Base-by-base conservation (phyloP, 805 yeast species). In the Ogataea henricii region DNA sequence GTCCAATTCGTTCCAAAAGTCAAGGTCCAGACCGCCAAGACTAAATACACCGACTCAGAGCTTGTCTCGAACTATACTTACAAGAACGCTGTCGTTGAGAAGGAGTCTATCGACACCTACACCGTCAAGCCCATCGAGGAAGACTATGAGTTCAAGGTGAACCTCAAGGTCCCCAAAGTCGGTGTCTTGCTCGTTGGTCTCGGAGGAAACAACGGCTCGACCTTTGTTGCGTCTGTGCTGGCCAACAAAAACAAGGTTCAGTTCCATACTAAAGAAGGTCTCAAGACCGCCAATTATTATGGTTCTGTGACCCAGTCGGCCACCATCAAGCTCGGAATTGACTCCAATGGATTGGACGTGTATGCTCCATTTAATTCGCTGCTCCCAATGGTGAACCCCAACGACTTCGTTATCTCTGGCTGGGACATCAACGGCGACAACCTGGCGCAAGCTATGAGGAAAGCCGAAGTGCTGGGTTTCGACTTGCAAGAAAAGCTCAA, bases 201-300 rank as follows among this genome's bases (percentile, higher is more conserved):
- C 56, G 97, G 97, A 59, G 98, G 98, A 70, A 91, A 91, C 77
- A 91, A 91, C 65, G 98, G 97, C 69, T 79, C 97, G 49, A 91
- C 98, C 12, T 77, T 92, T 55, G 81, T 90, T 46, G 90, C 92
- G 38, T 85, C 97, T 8, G 76, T 84, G 43, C 79, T 87, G 56
- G 96, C 97, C 51, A 91, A 91, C 76, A 89, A 85, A 62, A 77
- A 87, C 66, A 78, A 87, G 53, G 67, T 91, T 54, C 69, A 80
- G 43, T 91, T 91, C 73, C 82, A 87, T 64, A 89, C 87, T 60
- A 90, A 89, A 71, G 83, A 83, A 46, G 96, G 96, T 45, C 76
- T 74, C 21, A 76, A 81, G 40, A 75, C 76, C 54, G 77, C 84
- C 47, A 91, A 90, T 71, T 91, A 89, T 69, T 91, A 79, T 58